Evolutionary conservation across 2,329 filamentous ascomycete species (phyloP).

Genomic region (Clonostachys byssicola): DNA sequence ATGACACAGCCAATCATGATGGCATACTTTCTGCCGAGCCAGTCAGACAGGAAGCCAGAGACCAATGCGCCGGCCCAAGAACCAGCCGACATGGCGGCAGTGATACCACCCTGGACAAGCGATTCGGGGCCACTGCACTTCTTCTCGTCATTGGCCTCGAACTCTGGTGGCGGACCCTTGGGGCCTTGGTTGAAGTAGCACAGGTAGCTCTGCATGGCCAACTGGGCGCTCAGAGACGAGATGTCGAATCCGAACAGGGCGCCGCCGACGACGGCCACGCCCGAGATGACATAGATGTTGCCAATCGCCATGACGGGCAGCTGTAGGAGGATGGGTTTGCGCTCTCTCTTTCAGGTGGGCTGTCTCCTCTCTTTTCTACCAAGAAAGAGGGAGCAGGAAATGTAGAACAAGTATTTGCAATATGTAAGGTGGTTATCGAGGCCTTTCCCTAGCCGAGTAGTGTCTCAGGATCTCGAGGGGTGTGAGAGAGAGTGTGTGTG

Average conservation of each 20-base stretch:
- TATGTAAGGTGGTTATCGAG: no score
- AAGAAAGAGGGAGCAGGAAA: no score
- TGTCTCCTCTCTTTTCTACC: no score
- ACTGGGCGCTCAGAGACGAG: conserved; percentile 47
- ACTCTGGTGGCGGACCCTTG: conserved; percentile 15
- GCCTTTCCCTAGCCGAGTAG: no score
- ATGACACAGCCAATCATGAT: conserved; percentile 46
- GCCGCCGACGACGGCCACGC: conserved; percentile 29
- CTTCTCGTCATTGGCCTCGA: conserved; percentile 11
- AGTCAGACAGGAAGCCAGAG: conserved; percentile 45
- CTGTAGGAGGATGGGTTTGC: no score
- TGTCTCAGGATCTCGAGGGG: no score
- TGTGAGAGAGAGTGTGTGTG: no score
- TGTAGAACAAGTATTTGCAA: no score
- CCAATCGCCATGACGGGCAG: conserved; percentile 15
- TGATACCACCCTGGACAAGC: conserved; percentile 45
- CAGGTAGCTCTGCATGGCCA: conserved; percentile 25
- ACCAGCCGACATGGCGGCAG: conserved; percentile 45
- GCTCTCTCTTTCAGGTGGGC: no score
- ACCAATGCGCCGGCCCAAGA: conserved; percentile 44
- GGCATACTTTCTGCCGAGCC: conserved; percentile 40
- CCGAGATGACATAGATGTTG: conserved; percentile 28
- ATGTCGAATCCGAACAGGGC: conserved; percentile 52
- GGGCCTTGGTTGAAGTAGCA: conserved; percentile 32
- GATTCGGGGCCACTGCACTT: conserved; percentile 27